Percentiles rank a stretch among this genome's conserved stretches.
These are phyloP conservation scores for Aspergillus sp. DNA, from an alignment of 2,329 filamentous ascomycete species.

Conservation along the genomic window DNA sequence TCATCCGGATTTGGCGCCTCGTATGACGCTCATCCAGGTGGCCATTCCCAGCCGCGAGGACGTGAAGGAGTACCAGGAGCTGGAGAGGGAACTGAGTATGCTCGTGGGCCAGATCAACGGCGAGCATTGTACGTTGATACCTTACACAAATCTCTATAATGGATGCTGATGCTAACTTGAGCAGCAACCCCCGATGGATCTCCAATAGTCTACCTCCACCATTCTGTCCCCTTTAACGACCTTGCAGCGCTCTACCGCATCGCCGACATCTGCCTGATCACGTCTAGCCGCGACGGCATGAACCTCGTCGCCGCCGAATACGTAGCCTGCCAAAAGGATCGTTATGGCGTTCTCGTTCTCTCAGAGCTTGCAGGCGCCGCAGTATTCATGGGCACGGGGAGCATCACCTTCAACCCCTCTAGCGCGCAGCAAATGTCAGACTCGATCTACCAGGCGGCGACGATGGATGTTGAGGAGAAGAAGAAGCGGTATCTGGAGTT, in stretches of 20 bases:
- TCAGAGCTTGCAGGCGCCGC: slow-evolving; percentile 96
- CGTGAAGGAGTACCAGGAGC: slow-evolving; percentile 92
- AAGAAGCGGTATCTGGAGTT: slow-evolving; percentile 79
- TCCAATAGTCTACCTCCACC: slow-evolving; percentile 94
- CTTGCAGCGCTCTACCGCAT: slow-evolving; percentile 89
- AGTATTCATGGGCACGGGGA: slow-evolving; percentile 77
- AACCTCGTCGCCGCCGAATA: slow-evolving; percentile 97
- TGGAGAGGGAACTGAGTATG: slow-evolving; percentile 87
- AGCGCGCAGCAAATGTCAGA: slow-evolving; percentile 90
- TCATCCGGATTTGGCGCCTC: slow-evolving; percentile 89
- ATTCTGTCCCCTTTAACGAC: slow-evolving; percentile 89
- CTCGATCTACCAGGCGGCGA: slow-evolving; percentile 81
- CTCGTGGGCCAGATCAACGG: slow-evolving; percentile 93
- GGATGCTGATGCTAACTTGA: not conserved
- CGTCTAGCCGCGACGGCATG: slow-evolving; percentile 92
- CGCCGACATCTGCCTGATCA: slow-evolving; percentile 84
- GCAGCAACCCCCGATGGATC: slow-evolving; percentile 85
- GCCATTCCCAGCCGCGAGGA: slow-evolving; percentile 82
- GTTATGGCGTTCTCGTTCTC: slow-evolving; percentile 86
- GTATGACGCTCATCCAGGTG: slow-evolving; percentile 89
- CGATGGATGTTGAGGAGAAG: slow-evolving; percentile 79
- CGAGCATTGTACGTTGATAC: slow-evolving; percentile 62
- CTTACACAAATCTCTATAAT: no score
- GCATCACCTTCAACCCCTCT: slow-evolving; percentile 90
- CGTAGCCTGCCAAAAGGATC: slow-evolving; percentile 82